Evolutionary conservation across 2,329 filamentous ascomycete genomes (phyloP).

Genomic region (Trichoderma koningiopsis): DNA sequence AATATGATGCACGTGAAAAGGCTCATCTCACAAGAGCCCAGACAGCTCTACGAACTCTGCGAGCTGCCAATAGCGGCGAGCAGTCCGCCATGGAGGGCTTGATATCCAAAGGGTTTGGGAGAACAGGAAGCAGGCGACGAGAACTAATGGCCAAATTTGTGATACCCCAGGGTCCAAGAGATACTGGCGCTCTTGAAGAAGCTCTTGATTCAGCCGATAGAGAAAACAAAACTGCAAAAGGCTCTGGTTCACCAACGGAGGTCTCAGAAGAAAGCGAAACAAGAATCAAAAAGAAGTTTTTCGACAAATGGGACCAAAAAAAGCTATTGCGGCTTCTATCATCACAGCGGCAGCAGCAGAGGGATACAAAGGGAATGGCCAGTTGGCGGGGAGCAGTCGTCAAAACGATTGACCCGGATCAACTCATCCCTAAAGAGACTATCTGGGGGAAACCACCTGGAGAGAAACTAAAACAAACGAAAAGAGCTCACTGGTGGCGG

Average conservation of each 20-base stretch:
- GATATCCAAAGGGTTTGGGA: conserved; percentile 54
- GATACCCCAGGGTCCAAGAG: conserved; percentile 40
- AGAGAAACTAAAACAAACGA: conserved; percentile 44
- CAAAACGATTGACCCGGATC: conserved; percentile 40
- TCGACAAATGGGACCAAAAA: conserved; percentile 52
- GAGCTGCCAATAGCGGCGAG: conserved; percentile 57
- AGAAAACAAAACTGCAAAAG: background rate
- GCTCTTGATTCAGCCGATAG: conserved; percentile 29
- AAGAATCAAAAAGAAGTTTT: conserved; percentile 38
- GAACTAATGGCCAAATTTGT: conserved; percentile 48
- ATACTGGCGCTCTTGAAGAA: conserved; percentile 46
- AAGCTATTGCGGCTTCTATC: conserved; percentile 48
- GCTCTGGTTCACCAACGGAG: background rate
- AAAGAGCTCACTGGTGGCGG: conserved; percentile 53
- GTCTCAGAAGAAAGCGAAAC: background rate
- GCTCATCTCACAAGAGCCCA: conserved; percentile 46
- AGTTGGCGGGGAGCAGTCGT: conserved; percentile 34
- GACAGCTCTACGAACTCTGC: conserved; percentile 50
- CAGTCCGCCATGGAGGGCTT: conserved; percentile 49
- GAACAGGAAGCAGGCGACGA: conserved; percentile 54
- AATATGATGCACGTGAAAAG: conserved; percentile 34
- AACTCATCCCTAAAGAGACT: conserved; percentile 46
- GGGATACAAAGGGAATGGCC: conserved; percentile 27
- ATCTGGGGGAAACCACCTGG: conserved; percentile 53
- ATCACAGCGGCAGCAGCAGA: conserved; percentile 45